A percentile compares a stretch with the other conserved stretches of the same genome.
Conservation (phyloP, 768 basidiomycete genomes). For the Tulasnella sp. region DNA sequence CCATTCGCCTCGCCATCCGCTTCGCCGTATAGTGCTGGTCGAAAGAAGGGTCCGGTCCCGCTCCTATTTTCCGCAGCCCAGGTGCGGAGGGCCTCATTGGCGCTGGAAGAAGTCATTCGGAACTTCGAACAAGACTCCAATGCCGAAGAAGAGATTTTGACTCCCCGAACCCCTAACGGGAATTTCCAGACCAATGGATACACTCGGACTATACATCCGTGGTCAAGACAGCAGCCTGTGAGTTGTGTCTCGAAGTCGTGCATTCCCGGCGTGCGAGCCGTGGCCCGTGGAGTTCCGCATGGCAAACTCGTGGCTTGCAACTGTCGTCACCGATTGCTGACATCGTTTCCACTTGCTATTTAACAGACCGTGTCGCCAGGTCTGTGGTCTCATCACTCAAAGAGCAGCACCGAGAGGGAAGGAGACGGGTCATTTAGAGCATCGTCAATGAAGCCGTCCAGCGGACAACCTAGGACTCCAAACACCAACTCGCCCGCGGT, state of each 20-base stretch:
- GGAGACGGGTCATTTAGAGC: neutral
- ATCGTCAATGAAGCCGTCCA: neutral
- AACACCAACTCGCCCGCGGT: neutral
- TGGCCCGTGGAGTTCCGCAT: neutral
- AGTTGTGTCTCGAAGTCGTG: neutral
- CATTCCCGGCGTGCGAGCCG: neutral
- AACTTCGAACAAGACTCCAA: constrained; percentile 50
- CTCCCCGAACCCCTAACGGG: constrained; percentile 16
- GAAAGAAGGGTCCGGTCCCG: neutral
- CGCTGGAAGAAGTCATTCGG: constrained; percentile 62
- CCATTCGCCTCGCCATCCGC: neutral
- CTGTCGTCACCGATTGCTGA: neutral
- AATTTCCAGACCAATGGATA: neutral
- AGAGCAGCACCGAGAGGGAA: neutral
- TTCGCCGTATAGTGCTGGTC: neutral
- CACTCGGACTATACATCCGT: neutral
- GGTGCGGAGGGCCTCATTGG: constrained; percentile 59
- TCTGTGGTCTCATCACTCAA: neutral
- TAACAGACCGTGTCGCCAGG: neutral
- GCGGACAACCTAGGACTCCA: neutral
- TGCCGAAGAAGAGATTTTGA: constrained; percentile 42
- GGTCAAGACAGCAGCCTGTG: constrained; percentile 6
- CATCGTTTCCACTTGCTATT: neutral
- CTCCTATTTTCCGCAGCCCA: constrained; percentile 45
- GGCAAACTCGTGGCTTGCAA: neutral